Evolutionary conservation across 2,329 filamentous ascomycete species (phyloP), one percentile per base, ranked within the genome.

Genomic region (Fusarium sp.): DNA sequence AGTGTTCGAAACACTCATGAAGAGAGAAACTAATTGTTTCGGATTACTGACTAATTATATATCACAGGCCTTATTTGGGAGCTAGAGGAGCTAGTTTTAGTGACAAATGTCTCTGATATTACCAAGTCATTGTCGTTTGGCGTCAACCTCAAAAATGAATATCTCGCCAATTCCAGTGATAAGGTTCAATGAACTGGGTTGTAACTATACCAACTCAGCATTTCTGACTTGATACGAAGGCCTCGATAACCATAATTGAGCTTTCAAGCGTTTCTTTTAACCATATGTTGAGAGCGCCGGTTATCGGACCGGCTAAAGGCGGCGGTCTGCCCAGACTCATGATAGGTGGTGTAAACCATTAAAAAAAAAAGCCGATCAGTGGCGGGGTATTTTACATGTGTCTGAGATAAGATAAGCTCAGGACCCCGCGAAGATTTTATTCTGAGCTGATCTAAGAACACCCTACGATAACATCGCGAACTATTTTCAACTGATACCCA

Each of bases 341-440:
- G 37, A 10, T 17, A 37, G 18, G 23, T 23, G 38, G 23, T 23
- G 23, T 23, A 23, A 5, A 23, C 40, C 45, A 26, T 26, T 37
- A 13, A 42, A 53, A 65, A 60, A 65, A 66, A 53, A 61, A 48
- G 60, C 40, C 41, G 63, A 54, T 54, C 27, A 58, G 57, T 67
- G 64, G 65, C 41, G 65, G 65, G 65, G 64, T 68, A 64, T 20
- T 53, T 53, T 37, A 32, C 32, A 15, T 38, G 20, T 18, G 44
- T 60, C 41, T 63, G 37, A 67, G 72, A 76, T 77, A 77, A 75
- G 75, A 77, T 76, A 77, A 76, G 71, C 46, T 60, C 50, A 53
- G 48, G 30, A 70, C 77, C 77, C 79, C 79, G 69, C 69, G 78
- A 79, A 80, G 78, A 80, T 80, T 79, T 80, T 80, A 76, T 73